These are phyloP conservation scores for Boletus pseudopeckii DNA, from an alignment of 768 basidiomycete genomes.

Conservation along the genomic window DNA sequence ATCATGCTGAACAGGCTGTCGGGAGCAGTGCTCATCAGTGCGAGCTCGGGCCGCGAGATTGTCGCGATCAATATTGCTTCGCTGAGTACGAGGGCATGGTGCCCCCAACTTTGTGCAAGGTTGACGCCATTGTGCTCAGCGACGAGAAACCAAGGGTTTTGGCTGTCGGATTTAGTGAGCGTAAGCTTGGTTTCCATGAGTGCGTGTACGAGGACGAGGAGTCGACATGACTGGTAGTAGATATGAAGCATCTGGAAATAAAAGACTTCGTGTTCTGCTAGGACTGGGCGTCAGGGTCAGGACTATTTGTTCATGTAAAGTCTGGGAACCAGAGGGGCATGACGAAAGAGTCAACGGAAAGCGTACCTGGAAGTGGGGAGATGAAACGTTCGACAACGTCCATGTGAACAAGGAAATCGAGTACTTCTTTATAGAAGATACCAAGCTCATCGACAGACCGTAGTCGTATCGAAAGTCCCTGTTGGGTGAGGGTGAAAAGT, in stretches of 20 bases:
- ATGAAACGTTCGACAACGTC: slow-evolving; percentile 37
- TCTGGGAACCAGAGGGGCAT: not conserved
- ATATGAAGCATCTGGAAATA: slow-evolving; percentile 41
- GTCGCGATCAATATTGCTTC: slow-evolving; percentile 36
- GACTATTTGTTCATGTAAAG: slow-evolving; percentile 5
- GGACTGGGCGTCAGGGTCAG: slow-evolving; percentile 34
- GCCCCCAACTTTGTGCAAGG: slow-evolving; percentile 35
- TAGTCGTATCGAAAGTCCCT: slow-evolving; percentile 32
- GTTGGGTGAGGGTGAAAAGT: slow-evolving; percentile 32
- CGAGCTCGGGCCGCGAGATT: slow-evolving; percentile 33
- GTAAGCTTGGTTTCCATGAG: slow-evolving; percentile 25
- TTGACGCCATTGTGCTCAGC: slow-evolving; percentile 35
- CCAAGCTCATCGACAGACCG: slow-evolving; percentile 25
- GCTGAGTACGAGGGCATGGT: slow-evolving; percentile 36
- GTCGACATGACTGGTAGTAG: slow-evolving; percentile 39
- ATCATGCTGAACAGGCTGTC: slow-evolving; percentile 42
- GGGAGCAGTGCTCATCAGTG: slow-evolving; percentile 39
- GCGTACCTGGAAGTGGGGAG: slow-evolving; percentile 36
- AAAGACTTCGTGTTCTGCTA: slow-evolving; percentile 40
- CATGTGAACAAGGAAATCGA: slow-evolving; percentile 32
- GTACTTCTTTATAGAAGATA: slow-evolving; percentile 35
- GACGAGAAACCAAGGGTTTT: slow-evolving; percentile 31
- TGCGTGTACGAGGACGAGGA: slow-evolving; percentile 38
- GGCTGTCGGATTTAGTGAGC: slow-evolving; percentile 15
- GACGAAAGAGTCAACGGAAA: not conserved